phyloP scores from a whole-genome alignment of 257 asterid genomes.

The Lycium ferocissimum region DNA sequence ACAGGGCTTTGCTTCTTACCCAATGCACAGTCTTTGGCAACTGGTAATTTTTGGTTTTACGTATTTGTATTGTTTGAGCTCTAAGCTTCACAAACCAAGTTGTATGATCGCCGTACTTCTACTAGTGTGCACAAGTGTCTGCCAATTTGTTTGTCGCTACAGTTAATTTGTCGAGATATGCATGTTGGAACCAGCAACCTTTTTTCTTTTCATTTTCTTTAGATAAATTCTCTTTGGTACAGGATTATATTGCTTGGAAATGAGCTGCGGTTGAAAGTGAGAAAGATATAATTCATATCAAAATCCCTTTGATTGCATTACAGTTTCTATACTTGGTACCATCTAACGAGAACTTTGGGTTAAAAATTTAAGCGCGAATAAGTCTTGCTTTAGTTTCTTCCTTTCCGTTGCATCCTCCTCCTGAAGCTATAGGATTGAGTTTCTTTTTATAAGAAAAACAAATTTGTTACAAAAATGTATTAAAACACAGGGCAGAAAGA shows the following conservation, averaged over 20 bases:
- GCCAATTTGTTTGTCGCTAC: background rate
- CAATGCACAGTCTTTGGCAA: conserved; percentile 80
- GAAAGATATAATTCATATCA: background rate
- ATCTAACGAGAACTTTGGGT: background rate
- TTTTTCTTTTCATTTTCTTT: background rate
- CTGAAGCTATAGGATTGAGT: background rate
- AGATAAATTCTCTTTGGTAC: background rate
- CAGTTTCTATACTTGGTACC: background rate
- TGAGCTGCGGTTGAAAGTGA: background rate
- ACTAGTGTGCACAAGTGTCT: background rate
- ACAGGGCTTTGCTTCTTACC: conserved; percentile 81
- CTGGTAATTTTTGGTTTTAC: conserved; percentile 56
- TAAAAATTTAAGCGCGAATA: background rate
- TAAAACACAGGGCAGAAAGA: background rate
- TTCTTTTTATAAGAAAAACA: background rate
- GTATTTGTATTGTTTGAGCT: background rate
- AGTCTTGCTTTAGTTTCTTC: background rate
- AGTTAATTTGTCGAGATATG: background rate
- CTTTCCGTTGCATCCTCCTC: background rate
- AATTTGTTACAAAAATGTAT: background rate
- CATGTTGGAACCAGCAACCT: background rate
- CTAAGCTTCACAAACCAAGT: background rate
- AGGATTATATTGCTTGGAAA: background rate
- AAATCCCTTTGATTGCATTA: background rate
- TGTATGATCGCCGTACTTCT: background rate